These are phyloP conservation scores for Nothophytophthora sp. DNA, from an alignment of 352 stramenopile species.

Conservation along the genomic window DNA sequence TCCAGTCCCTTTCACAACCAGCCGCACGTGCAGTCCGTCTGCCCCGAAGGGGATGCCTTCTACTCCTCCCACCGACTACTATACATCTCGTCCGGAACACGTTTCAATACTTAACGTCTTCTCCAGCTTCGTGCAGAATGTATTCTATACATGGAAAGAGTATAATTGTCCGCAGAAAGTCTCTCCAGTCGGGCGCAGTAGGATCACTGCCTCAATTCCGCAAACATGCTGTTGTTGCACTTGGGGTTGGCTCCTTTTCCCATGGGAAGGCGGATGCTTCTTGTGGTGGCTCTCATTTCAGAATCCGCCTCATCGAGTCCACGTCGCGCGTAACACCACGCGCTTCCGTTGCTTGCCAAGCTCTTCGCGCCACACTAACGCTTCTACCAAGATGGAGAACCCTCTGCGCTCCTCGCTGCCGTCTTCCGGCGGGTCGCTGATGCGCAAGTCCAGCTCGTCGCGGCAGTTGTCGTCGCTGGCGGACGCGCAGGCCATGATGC, in stretches of 20 bases:
- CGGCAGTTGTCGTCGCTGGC: conserved; percentile 44
- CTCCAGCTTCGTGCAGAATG: too few relatives aligned
- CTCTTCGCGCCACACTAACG: neutral
- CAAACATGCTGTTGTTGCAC: conserved; percentile 33
- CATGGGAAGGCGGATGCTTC: too few relatives aligned
- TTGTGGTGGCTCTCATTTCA: conserved; percentile 26
- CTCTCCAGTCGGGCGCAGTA: conserved; percentile 1
- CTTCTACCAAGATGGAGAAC: conserved; percentile 33
- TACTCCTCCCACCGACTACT: neutral
- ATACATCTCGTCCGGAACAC: neutral
- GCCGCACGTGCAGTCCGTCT: too few relatives aligned
- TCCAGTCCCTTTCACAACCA: conserved; percentile 5
- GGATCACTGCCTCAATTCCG: conserved; percentile 14
- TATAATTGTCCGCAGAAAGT: too few relatives aligned
- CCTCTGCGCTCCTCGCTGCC: conserved; percentile 27
- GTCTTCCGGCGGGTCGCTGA: conserved; percentile 15
- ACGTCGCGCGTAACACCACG: neutral
- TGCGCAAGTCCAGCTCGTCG: conserved; percentile 64
- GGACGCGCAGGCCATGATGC: conserved; percentile 41
- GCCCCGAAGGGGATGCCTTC: conserved; percentile 16
- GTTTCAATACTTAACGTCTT: too few relatives aligned
- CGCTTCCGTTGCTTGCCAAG: neutral
- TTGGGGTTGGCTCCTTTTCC: too few relatives aligned
- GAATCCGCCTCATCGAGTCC: conserved; percentile 16
- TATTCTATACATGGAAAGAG: too few relatives aligned